phyloP scores from a whole-genome alignment of 2,329 filamentous ascomycete genomes.

The Ophiostoma triangulosporum region DNA sequence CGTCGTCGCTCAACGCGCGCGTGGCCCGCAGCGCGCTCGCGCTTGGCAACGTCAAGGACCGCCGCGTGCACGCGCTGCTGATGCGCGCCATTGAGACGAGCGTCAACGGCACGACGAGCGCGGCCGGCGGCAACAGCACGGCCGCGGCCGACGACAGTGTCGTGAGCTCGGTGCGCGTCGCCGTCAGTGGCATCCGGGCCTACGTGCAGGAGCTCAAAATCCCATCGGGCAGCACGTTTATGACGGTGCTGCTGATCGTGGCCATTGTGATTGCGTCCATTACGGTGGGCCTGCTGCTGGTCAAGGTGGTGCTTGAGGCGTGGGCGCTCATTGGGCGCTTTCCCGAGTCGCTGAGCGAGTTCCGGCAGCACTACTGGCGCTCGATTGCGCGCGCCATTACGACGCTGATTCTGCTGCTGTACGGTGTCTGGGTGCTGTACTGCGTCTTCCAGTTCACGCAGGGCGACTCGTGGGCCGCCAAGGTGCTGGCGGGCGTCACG shows the following conservation, averaged over 20 bases:
- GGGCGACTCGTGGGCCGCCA: slow-evolving; percentile 90
- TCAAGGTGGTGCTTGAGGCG: slow-evolving; percentile 81
- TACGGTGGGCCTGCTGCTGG: slow-evolving; percentile 70
- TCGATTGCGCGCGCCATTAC: slow-evolving; percentile 81
- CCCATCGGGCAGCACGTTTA: slow-evolving; percentile 83
- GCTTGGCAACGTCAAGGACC: slow-evolving; percentile 23
- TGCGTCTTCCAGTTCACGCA: slow-evolving; percentile 91
- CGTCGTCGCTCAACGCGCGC: slow-evolving; percentile 34
- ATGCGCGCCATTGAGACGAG: slow-evolving; percentile 36
- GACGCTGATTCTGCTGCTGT: slow-evolving; percentile 77
- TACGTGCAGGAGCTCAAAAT: slow-evolving; percentile 76
- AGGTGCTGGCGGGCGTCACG: slow-evolving; percentile 68
- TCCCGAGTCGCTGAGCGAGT: slow-evolving; percentile 63
- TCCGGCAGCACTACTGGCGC: slow-evolving; percentile 95
- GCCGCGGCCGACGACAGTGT: slow-evolving; percentile 30
- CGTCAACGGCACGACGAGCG: slow-evolving; percentile 25
- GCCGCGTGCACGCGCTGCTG: slow-evolving; percentile 4
- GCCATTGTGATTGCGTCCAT: slow-evolving; percentile 76
- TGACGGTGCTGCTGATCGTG: slow-evolving; percentile 84
- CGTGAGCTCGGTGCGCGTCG: slow-evolving; percentile 25
- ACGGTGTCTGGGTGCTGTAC: slow-evolving; percentile 90
- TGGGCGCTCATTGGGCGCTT: slow-evolving; percentile 88
- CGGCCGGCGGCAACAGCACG: slow-evolving; percentile 16
- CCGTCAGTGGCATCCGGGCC: slow-evolving; percentile 64
- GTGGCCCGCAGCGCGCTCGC: slow-evolving; percentile 37